phyloP scores from a whole-genome alignment of 805 yeast genomes.

The Saccharomycopsis fermentans region DNA sequence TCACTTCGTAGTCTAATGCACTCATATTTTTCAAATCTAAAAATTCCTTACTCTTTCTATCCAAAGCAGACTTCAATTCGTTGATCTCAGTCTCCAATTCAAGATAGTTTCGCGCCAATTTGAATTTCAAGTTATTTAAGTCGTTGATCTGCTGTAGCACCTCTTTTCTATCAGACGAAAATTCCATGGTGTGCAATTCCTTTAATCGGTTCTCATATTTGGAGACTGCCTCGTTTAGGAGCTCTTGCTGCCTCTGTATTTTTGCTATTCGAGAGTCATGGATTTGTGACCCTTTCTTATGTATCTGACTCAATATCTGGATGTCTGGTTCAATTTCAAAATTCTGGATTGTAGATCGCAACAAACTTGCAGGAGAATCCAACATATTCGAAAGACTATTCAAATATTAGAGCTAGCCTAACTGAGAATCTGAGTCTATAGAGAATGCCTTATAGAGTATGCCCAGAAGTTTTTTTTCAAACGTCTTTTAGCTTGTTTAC shows the following conservation, averaged over 20 bases:
- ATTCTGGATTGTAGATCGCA: constrained; percentile 35
- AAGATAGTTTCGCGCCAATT: constrained; percentile 42
- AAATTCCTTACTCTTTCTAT: constrained; percentile 29
- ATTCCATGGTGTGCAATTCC: constrained; percentile 20
- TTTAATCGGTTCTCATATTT: constrained; percentile 10
- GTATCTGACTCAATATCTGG: constrained; percentile 34
- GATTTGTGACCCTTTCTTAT: constrained; percentile 28
- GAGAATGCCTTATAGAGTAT: too few relatives aligned
- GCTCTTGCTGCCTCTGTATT: constrained; percentile 20
- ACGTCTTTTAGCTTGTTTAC: too few relatives aligned
- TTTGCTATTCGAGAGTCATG: constrained; percentile 24
- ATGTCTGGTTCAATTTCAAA: constrained; percentile 44
- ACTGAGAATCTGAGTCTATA: too few relatives aligned
- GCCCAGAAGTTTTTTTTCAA: too few relatives aligned
- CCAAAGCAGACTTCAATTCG: constrained; percentile 30
- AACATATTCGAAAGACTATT: background rate
- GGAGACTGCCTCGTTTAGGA: constrained; percentile 19
- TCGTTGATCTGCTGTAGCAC: constrained; percentile 25
- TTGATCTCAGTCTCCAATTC: constrained; percentile 37
- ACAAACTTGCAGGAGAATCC: constrained; percentile 20
- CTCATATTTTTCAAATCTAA: constrained; percentile 26
- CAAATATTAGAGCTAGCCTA: too few relatives aligned
- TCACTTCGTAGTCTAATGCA: constrained; percentile 26
- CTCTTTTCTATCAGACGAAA: constrained; percentile 25
- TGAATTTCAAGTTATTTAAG: constrained; percentile 37